phyloP scores from a whole-genome alignment of 2,329 filamentous ascomycete genomes.

The Zymoseptoria pseudotritici region DNA sequence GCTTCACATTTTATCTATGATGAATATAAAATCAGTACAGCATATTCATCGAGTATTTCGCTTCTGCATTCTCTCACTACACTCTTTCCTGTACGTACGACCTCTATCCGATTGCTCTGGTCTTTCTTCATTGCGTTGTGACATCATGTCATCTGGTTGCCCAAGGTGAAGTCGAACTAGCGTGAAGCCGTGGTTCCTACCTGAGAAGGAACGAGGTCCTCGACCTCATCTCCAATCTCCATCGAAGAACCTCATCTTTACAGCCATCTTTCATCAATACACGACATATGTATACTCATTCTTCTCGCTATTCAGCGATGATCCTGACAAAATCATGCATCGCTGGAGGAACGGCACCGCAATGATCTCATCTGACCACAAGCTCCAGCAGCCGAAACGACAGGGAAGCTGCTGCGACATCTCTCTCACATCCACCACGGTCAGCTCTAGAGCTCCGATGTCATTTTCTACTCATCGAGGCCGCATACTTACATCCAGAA shows the following conservation, averaged over 20 bases:
- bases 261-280: neutral
- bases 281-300: neutral
- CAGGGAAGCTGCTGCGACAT: neutral
- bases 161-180: neutral
- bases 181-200: neutral
- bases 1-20: neutral
- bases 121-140: no score
- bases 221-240: neutral
- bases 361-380: neutral
- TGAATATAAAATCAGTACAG: neutral
- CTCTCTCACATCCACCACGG: neutral
- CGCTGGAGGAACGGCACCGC: neutral
- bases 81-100: no score
- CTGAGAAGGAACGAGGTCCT: neutral
- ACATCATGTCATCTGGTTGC: neutral
- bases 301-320: neutral
- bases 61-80: neutral
- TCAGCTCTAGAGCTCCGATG: neutral
- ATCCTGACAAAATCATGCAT: neutral
- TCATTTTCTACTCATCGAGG: neutral
- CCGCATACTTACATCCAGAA: neutral
- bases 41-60: neutral
- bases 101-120: no score
- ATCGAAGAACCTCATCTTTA: neutral
- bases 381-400: neutral